Conservation (phyloP, 2,329 filamentous ascomycete genomes). For the Aspergillus tubingensis region DNA sequence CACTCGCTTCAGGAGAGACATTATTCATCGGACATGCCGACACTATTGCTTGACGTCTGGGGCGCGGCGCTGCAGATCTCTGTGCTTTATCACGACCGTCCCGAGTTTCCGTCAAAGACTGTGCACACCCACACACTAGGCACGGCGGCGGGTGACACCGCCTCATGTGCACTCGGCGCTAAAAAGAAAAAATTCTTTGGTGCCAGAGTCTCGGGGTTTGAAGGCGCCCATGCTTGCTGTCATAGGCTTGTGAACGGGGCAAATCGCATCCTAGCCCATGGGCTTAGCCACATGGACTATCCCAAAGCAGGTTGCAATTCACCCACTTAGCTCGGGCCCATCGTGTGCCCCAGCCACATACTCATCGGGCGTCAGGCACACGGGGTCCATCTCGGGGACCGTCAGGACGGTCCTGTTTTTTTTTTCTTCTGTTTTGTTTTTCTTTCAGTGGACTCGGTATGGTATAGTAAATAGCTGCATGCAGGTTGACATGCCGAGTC, state of each 20-base stretch:
- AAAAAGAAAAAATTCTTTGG: not conserved
- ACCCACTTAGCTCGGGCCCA: not conserved
- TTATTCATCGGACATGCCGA: not conserved
- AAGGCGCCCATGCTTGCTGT: not conserved
- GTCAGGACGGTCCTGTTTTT: not conserved
- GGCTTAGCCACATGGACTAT: not conserved
- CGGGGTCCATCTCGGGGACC: not conserved
- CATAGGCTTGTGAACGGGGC: not conserved
- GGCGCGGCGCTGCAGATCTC: not conserved
- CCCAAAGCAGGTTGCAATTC: not conserved
- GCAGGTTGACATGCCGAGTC: not conserved
- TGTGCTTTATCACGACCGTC: not conserved
- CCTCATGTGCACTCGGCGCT: conserved; percentile 1
- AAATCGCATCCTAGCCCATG: too few species aligned
- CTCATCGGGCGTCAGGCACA: conserved; percentile 1
- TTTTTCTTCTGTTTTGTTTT: not conserved
- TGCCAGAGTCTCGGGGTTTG: not conserved
- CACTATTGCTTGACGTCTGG: not conserved
- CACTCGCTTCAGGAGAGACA: not conserved
- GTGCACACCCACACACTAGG: not conserved
- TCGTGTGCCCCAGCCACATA: not conserved
- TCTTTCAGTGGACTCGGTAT: not conserved
- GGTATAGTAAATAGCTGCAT: not conserved
- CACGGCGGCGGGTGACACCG: not conserved
- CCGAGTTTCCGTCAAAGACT: not conserved